Base-by-base conservation (phyloP, 176 grass and related monocot genomes). In the Dactylis glomerata region DNA sequence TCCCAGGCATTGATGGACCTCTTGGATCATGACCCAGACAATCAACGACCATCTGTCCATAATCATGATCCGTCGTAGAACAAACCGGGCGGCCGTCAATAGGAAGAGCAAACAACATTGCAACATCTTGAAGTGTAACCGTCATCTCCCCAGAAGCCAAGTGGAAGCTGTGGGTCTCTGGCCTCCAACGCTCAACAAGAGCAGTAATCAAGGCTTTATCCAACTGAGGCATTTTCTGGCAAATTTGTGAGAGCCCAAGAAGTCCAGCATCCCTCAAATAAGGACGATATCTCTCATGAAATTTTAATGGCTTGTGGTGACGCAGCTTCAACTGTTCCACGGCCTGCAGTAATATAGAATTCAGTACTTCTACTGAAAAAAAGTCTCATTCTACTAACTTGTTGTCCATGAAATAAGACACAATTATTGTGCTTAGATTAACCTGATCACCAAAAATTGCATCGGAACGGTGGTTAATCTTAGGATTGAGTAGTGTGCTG, bases 181-280 rank as follows among this genome's bases (percentile, higher is more conserved):
- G 88, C 44, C 88, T 90, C 88, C 88, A 90, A 41, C 88, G 83
- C 79, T 90, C 88, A 72, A 90, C 88, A 55, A 90, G 88, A 20
- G 88, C 88, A 86, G 88, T 90, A 77, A 90, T 86, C 83, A 90
- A 78, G 32, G 78, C 88, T 77, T 90, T 90, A 72, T 90, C 88
- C 64, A 90, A 70, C 54, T 86, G 88, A 78, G 88, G 88, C 78
- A 90, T 90, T 65, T 82, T 85, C 45, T 90, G 88, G 73, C 88
- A 90, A 71, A 90, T 82, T 82, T 90, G 88, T 78, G 88, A 86
- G 52, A 90, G 88, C 52, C 88, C 88, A 77, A 90, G 78, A 44
- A 90, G 71, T 75, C 83, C 88, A 36, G 79, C 88, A 65, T 86
- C 64, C 65, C 88, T 86, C 73, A 90, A 77, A 73, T 90, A 90